Base-by-base conservation (phyloP, 345 rosid genomes). In the Nephelium lappaceum region DNA sequence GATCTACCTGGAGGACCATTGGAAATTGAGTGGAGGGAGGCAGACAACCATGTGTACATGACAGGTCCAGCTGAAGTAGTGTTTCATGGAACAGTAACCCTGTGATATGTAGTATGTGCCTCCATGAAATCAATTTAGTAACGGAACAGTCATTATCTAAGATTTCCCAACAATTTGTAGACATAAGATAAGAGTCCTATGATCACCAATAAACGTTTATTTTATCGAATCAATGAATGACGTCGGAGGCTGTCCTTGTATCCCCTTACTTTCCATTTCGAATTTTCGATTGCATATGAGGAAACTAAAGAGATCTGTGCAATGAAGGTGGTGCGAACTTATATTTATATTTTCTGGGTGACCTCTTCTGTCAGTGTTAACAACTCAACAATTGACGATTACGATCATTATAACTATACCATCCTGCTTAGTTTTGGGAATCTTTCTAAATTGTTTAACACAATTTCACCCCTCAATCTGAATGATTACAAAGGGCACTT, bases 41-140 rank as follows among this genome's bases (percentile, higher is more conserved):
- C 87, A 76, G 93, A 96, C 89, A 94, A 94, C 84, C 99, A 86
- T 62, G 83, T 91, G 21, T 90, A 91, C 88, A 94, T 93, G 98
- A 94, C 97, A 0, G 99, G 99, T 82, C 99, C 99, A 8, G 99
- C 99, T 7, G 97, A 96, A 89, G 87, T 82, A 23, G 98, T 88
- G 77, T 95, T 94, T 82, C 90, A 86, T 41, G 98, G 99, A 43
- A 88, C 96, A 51, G 93, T 89, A 0, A 77, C 85, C 55, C 80
- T 91, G 14, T 89, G 79, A 81, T 61, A 36, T n/a, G 51, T 45
- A 45, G 6, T 45, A 45, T 45, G 8, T 24, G 36, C 68, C 66
- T 69, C 60, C 43, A 18, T 65, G 5, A 27, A 47, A 67, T 51
- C 41, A 19, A 4, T 21, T 62, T 23, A 36, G 36, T 24, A 1